Evolutionary conservation across 192 early-diverging fungal species (phyloP).

Genomic region (Coemansia sp.): DNA sequence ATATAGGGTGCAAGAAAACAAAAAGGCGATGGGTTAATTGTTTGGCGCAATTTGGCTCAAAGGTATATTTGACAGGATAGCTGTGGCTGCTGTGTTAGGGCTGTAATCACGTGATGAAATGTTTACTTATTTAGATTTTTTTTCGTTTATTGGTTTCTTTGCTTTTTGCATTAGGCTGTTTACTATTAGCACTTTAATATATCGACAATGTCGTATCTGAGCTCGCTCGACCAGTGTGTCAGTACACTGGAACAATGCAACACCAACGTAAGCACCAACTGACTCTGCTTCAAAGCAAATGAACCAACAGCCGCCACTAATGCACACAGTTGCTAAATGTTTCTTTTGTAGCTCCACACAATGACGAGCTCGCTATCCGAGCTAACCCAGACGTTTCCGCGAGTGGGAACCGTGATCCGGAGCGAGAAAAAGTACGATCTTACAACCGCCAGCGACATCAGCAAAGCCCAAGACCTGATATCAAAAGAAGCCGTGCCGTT

Average conservation of each 20-base stretch:
- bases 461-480: conserved; percentile 50
- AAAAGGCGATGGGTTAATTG: not conserved
- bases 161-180: not conserved
- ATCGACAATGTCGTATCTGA: conserved; percentile 38
- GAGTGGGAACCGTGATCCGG: conserved; percentile 45
- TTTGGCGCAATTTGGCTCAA: not conserved
- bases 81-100: conserved; percentile 4
- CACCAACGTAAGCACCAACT: not conserved
- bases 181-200: not conserved
- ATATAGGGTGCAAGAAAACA: not conserved
- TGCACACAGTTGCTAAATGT: not conserved
- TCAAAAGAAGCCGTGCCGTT: conserved; percentile 54
- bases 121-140: conserved; percentile 11
- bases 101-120: conserved; percentile 7
- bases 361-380: conserved; percentile 30
- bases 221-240: conserved; percentile 44
- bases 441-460: conserved; percentile 53
- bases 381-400: conserved; percentile 48
- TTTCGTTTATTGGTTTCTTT: not conserved
- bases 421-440: conserved; percentile 48
- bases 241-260: conserved; percentile 32
- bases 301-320: not conserved
- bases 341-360: conserved; percentile 9
- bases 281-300: no score
- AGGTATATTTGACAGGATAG: not conserved